Base-by-base conservation (phyloP, 495 filamentous ascomycete species). In the Acidomyces sp. region DNA sequence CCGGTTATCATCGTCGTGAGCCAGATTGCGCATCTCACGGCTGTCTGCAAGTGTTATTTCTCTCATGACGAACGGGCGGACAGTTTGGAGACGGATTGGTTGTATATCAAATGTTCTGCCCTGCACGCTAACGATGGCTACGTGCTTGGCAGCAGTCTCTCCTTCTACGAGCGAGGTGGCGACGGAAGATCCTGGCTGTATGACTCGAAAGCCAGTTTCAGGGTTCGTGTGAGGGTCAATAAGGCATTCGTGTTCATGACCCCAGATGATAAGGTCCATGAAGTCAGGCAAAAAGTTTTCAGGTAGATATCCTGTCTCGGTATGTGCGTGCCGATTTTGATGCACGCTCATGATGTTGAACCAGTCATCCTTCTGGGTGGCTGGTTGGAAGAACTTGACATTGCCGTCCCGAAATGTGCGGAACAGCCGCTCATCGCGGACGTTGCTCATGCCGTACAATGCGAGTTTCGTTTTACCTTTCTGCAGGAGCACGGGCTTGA, bases 261-360 rank as follows among this genome's bases (percentile, higher is more conserved):
- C 90, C 90, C 90, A 99, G 32, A 99, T 66, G 0, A 96, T 75
- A 12, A 99, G 64, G 55, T 99, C 83, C 26, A 96, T 61, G 55
- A 93, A 99, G 4, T 81, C 78, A 0, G 90, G 92, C 0, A 99
- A 73, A 55, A 95, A 90, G 53, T 85, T 85, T 55, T 99, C 92
- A 2, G 92, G 85, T 0, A 99, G 68, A 54, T 94, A 96, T 15
- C 80, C 74, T 2, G 85, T 95, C 26, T 85, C 74, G 2, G 81
- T 93, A 54, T 95, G 79, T 1, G 86, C 80, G 50, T 88, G 74
- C 54, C 93, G 90, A 57, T 99, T 99, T 55, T 99, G 90, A 60
- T 99, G 90, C 2, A 99, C 82, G 40, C 80, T 78, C 64, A 96
- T 83, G 44, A 99, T 54, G 57, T 95, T 96, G 70, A 94, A 99